phyloP scores from a whole-genome alignment of 805 yeast species.

The Ogataea corticis region DNA sequence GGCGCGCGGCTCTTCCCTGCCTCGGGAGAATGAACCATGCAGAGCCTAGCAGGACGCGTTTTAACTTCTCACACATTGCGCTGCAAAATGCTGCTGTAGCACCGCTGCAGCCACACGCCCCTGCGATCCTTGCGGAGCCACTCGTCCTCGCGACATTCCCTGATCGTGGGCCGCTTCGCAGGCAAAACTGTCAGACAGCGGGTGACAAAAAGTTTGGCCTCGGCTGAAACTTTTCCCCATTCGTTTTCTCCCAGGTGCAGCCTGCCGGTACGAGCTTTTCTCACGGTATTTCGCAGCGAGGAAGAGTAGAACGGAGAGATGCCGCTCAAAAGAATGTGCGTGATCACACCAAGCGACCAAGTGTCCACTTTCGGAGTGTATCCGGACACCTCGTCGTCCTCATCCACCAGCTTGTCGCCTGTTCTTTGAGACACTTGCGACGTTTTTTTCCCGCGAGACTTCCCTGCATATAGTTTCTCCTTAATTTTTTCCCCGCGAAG shows the following conservation, averaged over 20 bases:
- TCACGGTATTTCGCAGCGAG: constrained; percentile 42
- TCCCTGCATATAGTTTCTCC: no score
- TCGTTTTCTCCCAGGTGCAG: constrained; percentile 39
- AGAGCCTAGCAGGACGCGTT: neutral
- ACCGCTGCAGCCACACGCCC: constrained; percentile 32
- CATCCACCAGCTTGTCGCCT: neutral
- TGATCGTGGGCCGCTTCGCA: constrained; percentile 36
- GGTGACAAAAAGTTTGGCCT: constrained; percentile 48
- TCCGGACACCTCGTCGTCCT: constrained; percentile 30
- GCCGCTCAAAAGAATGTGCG: constrained; percentile 61
- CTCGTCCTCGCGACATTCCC: constrained; percentile 41
- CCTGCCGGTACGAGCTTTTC: constrained; percentile 42
- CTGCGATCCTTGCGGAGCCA: constrained; percentile 49
- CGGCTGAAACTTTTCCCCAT: constrained; percentile 43
- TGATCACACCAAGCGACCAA: constrained; percentile 68
- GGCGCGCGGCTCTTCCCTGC: no score
- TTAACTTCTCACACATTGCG: neutral
- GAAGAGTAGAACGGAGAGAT: constrained; percentile 60
- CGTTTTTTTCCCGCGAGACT: no score
- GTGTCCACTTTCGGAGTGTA: constrained; percentile 61
- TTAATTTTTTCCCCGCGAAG: no score
- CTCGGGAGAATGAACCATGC: no score
- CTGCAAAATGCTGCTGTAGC: constrained; percentile 34
- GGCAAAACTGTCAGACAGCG: constrained; percentile 42
- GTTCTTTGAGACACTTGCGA: neutral